Conservation (phyloP, 2,329 filamentous ascomycete genomes). For the Lachnellula hyalina region DNA sequence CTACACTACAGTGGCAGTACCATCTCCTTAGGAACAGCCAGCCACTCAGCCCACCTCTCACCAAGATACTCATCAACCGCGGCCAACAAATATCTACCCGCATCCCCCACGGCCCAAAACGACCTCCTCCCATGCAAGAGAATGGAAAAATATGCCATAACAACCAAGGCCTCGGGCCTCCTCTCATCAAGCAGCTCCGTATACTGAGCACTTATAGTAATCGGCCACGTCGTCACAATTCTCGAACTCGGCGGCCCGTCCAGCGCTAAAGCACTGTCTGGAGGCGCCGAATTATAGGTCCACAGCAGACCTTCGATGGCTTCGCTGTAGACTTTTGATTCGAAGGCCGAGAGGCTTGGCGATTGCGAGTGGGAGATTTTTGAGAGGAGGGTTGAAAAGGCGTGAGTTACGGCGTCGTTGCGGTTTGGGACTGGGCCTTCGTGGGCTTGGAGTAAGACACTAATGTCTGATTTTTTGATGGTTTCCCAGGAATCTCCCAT, state of each 20-base stretch:
- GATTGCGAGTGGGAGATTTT: conserved; percentile 1
- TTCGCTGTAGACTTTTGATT: conserved; percentile 2
- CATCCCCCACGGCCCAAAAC: conserved; percentile 24
- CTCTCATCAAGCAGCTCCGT: conserved; percentile 28
- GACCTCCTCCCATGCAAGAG: conserved; percentile 27
- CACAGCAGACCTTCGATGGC: conserved; percentile 14
- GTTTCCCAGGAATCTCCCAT: conserved; percentile 18
- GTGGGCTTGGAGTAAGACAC: conserved; percentile 14
- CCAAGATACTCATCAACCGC: conserved; percentile 19
- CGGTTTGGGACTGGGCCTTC: not conserved
- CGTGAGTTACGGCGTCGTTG: conserved; percentile 7
- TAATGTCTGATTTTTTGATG: conserved; percentile 25
- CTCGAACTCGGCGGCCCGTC: conserved; percentile 2
- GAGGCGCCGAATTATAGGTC: conserved; percentile 13
- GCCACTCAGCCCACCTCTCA: conserved; percentile 14
- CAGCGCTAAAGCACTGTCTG: not conserved
- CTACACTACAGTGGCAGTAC: not conserved
- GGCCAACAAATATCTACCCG: conserved; percentile 21
- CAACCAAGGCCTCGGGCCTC: conserved; percentile 32
- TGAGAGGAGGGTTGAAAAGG: conserved; percentile 1
- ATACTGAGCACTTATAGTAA: conserved; percentile 31
- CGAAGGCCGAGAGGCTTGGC: not conserved
- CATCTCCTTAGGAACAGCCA: conserved; percentile 4
- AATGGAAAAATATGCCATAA: conserved; percentile 35
- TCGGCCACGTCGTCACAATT: conserved; percentile 33